Conservation (phyloP, 1,284 basidiomycete genomes). For the Tylopilus sp. region DNA sequence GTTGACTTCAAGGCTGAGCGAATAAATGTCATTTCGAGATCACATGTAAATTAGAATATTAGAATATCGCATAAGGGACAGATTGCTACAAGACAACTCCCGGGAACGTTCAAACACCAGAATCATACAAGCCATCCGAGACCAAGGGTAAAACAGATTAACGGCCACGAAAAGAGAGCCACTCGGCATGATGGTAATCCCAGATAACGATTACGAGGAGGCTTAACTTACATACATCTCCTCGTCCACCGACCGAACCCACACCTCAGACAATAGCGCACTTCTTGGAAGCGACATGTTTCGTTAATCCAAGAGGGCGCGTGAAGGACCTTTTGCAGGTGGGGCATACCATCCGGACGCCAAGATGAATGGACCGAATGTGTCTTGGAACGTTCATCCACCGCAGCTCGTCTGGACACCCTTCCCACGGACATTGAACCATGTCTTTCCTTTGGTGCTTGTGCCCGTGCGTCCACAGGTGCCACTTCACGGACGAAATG, state of each 20-base stretch:
- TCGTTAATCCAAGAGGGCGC: conserved; percentile 11
- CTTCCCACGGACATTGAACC: conserved; percentile 12
- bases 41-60: neutral
- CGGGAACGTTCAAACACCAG: neutral
- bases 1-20: too few species aligned
- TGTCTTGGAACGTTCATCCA: conserved; percentile 19
- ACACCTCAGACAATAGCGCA: conserved; percentile 6
- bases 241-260: neutral
- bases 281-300: conserved; percentile 21
- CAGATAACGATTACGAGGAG: neutral
- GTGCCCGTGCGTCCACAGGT: conserved; percentile 9
- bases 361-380: conserved; percentile 11
- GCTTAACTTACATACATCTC: neutral
- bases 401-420: conserved; percentile 6
- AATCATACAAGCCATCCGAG: neutral
- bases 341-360: conserved; percentile 8
- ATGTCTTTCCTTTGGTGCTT: conserved; percentile 1
- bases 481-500: conserved; percentile 5
- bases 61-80: neutral
- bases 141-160: neutral
- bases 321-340: conserved; percentile 15
- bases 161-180: neutral
- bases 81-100: neutral
- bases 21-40: too few species aligned
- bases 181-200: neutral